Evolutionary conservation across 192 early-diverging fungal genomes (phyloP).

Genomic region (Chytriomyces confervae): DNA sequence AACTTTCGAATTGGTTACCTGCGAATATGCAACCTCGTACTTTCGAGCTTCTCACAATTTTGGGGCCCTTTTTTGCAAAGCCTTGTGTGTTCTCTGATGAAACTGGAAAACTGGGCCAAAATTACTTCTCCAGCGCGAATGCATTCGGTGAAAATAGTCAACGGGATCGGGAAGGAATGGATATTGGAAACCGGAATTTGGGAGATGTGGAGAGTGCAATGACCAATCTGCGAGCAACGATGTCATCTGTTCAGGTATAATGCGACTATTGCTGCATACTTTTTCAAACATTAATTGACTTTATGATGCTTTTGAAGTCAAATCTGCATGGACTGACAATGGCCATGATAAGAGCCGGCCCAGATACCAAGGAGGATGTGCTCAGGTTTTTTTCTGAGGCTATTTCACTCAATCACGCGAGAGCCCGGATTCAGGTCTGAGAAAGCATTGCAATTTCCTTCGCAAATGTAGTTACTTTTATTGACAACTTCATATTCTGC

Average conservation of each 20-base stretch:
- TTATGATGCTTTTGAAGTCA: conserved; percentile 9
- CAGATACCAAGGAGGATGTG: conserved; percentile 61
- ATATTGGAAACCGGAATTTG: conserved; percentile 53
- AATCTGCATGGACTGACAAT: conserved; percentile 51
- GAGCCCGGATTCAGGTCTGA: conserved; percentile 75
- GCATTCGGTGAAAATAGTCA: conserved; percentile 36
- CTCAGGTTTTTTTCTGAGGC: conserved; percentile 72
- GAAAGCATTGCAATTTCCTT: not conserved
- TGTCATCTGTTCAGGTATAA: conserved; percentile 45
- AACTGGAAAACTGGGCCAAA: conserved; percentile 41
- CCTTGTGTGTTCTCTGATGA: conserved; percentile 50
- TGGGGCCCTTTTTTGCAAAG: conserved; percentile 75
- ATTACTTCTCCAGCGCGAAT: conserved; percentile 53
- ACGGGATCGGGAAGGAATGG: conserved; percentile 36
- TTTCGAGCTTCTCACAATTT: conserved; percentile 69
- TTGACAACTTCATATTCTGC: not conserved
- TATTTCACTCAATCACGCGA: conserved; percentile 68
- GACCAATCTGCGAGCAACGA: conserved; percentile 40
- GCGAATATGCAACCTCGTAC: conserved; percentile 42
- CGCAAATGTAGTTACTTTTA: conserved; percentile 18
- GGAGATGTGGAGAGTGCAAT: conserved; percentile 54
- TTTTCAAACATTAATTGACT: not conserved
- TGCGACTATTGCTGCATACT: not conserved
- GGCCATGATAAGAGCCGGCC: conserved; percentile 70
- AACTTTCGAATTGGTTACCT: conserved; percentile 63